Evolutionary conservation across 768 basidiomycete genomes (phyloP).

Genomic region (Rhizopogon salebrosus): DNA sequence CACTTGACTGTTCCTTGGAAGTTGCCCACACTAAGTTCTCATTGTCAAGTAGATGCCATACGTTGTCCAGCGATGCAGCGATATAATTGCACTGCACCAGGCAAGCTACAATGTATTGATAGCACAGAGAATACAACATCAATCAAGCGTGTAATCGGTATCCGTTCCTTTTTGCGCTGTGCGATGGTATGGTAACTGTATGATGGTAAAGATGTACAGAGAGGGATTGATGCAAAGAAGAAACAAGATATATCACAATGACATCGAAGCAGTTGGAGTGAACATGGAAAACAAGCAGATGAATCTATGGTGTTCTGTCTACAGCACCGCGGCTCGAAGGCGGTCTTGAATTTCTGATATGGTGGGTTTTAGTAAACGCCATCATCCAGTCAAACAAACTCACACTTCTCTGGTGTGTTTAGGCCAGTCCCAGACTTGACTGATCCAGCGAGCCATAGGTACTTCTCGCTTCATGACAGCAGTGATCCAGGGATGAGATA

Average conservation of each 20-base stretch:
- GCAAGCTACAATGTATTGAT: not conserved
- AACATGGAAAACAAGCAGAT: not conserved
- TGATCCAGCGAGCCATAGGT: conserved; percentile 86
- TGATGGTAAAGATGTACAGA: conserved; percentile 2
- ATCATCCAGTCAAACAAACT: conserved; percentile 1
- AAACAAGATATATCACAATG: conserved; percentile 1
- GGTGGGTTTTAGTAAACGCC: not conserved
- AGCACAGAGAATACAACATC: not conserved
- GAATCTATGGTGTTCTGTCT: conserved; percentile 1
- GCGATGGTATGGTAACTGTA: conserved; percentile 1
- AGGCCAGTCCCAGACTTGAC: conserved; percentile 79
- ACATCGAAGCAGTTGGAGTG: not conserved
- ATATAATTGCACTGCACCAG: not conserved
- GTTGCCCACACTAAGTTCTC: not conserved
- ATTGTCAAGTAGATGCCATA: not conserved
- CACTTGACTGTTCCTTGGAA: not conserved
- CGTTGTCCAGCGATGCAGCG: not conserved
- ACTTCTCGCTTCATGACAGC: conserved; percentile 75
- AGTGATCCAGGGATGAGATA: conserved; percentile 80
- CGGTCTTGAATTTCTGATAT: not conserved
- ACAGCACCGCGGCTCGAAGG: conserved; percentile 1
- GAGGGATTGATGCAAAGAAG: not conserved
- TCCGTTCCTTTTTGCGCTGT: conserved; percentile 1
- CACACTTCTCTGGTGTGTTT: conserved; percentile 28
- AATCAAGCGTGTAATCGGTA: not conserved